Conservation (phyloP, 371 early-diverging fungal species). For the Mortierella polycephala region DNA sequence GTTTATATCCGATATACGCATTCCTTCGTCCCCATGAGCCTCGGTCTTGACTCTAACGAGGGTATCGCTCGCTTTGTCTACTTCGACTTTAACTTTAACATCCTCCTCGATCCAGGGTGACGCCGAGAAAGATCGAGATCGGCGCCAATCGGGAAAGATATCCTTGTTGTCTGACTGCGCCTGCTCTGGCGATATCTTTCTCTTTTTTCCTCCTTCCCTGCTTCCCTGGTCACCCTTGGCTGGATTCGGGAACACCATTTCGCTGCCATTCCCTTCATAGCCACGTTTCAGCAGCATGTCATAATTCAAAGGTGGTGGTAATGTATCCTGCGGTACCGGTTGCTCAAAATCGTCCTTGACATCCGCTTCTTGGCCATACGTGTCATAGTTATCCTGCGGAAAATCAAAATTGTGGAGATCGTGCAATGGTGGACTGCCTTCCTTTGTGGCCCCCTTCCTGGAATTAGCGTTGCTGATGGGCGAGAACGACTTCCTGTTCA, state of each 20-base stretch:
- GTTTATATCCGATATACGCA: too few species aligned
- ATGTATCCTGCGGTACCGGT: too few species aligned
- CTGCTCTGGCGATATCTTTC: slow-evolving; percentile 15
- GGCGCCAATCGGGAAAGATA: slow-evolving; percentile 12
- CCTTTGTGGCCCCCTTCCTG: too few species aligned
- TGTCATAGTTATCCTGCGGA: too few species aligned
- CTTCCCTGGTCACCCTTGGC: background rate
- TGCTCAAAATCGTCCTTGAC: too few species aligned
- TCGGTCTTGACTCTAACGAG: background rate
- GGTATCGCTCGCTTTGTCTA: slow-evolving; percentile 2
- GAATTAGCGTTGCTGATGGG: too few species aligned
- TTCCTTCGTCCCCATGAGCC: too few species aligned
- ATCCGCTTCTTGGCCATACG: too few species aligned
- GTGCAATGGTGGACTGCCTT: too few species aligned
- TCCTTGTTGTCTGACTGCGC: slow-evolving; percentile 10
- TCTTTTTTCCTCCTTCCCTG: slow-evolving; percentile 10
- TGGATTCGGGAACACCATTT: background rate
- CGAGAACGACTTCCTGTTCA: background rate
- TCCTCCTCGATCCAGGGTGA: slow-evolving; percentile 22
- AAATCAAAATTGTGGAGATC: too few species aligned
- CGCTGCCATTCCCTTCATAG: background rate
- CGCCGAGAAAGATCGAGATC: slow-evolving; percentile 30
- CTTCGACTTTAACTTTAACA: slow-evolving; percentile 5
- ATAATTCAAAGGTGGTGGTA: too few species aligned
- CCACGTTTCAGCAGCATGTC: too few species aligned